Base-by-base conservation (phyloP, 2,329 filamentous ascomycete genomes). In the Amesomyces nigricolor region DNA sequence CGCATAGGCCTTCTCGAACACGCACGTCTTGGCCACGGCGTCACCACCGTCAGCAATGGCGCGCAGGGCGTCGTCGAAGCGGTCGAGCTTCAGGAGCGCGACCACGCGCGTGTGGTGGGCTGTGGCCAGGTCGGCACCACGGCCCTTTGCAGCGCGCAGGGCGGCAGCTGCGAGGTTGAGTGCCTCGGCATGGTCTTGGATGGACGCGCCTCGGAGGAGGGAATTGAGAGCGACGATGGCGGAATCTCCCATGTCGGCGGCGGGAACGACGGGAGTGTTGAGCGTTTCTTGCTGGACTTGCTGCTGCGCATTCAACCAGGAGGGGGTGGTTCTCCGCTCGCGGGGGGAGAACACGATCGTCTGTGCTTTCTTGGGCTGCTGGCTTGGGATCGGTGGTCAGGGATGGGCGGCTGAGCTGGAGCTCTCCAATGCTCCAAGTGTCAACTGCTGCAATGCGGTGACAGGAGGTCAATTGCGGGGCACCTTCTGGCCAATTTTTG, bases 11-110 rank as follows among this genome's bases (percentile, higher is more conserved):
- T 85, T 85, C 70, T 91, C 89, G 43, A 91, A 76, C 14, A 72
- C 66, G 62, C 85, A 88, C 55, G 72, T 72, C 39, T 79, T 73
- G 66, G 85, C 81, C 55, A 91, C 72, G 60, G 73, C 75, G 56
- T 80, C 75, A 47, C 83, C 83, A 16, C 77, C 83, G 37, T 84
- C 81, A 57, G 84, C 80, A 57, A 92, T 79, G 53, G 82, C 79
- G 57, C 82, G 82, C 47, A 90, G 74, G 45, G 87, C 88, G 69
- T 94, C 89, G 55, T 88, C 82, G 70, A 87, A 94, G 56, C 88
- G 86, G 71, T 94, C 89, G 63, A 94, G 81, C 68, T 91, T 90
- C 52, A 94, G 77, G 17, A 94, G 78, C 19, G 89, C 88, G 44
- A 92, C 80, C 13, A 87, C 78, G 58, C 86, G 85, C 37, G 84